Percentiles rank a stretch among this genome's conserved stretches.
phyloP scores from a whole-genome alignment of 495 filamentous ascomycete species.

The Entonaema liquescens region DNA sequence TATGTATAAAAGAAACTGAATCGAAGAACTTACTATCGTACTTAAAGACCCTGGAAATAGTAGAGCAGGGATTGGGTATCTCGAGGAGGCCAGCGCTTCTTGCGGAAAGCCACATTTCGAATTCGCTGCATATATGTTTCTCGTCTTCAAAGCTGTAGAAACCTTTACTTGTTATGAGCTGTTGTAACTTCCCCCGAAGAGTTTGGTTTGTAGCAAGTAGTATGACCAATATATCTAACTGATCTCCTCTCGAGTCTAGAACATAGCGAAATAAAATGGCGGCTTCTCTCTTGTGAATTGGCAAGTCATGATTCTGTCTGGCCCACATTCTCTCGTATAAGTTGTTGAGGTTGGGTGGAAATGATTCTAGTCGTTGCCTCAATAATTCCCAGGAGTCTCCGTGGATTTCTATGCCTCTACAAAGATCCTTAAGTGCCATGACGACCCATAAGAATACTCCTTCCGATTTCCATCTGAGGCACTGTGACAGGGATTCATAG shows the following conservation, averaged over 20 bases:
- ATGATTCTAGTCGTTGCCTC: not conserved
- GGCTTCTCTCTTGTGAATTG: not conserved
- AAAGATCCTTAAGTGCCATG: not conserved
- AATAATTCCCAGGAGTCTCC: not conserved
- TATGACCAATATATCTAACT: not conserved
- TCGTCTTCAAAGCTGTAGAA: not conserved
- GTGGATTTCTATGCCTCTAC: not conserved
- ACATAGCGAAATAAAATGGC: not conserved
- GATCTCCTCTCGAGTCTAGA: not conserved
- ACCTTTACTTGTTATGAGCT: not conserved
- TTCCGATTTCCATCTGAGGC: not conserved
- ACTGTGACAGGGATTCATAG: not conserved
- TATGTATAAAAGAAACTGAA: not conserved
- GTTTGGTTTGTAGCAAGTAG: not conserved
- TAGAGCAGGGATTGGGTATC: not conserved
- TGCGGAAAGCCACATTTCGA: not conserved
- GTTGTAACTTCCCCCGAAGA: not conserved
- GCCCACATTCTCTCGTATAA: not conserved
- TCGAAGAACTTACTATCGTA: not conserved
- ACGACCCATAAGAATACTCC: not conserved
- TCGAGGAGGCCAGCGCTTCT: not conserved
- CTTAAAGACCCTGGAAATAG: no score
- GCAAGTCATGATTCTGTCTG: not conserved
- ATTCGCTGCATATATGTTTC: not conserved
- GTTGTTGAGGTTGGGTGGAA: not conserved